Evolutionary conservation across 257 asterid species (phyloP).

Genomic region (Plantago elongata): DNA sequence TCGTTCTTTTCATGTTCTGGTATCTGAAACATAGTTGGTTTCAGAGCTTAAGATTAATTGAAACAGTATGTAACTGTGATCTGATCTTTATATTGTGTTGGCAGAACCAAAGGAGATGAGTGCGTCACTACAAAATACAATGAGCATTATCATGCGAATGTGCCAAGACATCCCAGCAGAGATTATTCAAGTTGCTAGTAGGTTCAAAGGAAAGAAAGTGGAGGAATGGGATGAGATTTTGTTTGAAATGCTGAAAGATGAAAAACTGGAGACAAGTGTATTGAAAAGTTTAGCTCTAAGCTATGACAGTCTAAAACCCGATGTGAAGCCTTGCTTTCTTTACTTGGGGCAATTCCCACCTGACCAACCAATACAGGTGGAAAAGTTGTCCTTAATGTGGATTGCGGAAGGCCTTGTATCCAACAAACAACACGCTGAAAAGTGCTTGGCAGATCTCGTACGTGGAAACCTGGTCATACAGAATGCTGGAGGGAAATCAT

Average conservation of each 20-base stretch:
- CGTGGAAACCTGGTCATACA: conserved; percentile 7
- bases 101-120: not conserved
- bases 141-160: not conserved
- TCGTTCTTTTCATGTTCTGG: no score
- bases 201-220: not conserved
- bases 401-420: conserved; percentile 18
- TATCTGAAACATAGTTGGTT: no score
- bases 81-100: no score
- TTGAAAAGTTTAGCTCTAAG: not conserved
- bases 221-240: not conserved
- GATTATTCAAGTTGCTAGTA: not conserved
- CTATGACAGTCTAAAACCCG: not conserved
- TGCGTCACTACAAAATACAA: not conserved
- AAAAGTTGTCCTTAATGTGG: conserved; percentile 13
- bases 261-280: no score
- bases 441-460: not conserved
- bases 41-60: no score
- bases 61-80: no score
- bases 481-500: not conserved
- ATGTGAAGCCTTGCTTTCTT: conserved; percentile 15
- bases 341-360: conserved; percentile 13
- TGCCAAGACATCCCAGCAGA: conserved; percentile 11
- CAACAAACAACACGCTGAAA: not conserved
- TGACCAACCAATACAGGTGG: conserved; percentile 1
- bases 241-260: no score